phyloP scores from a whole-genome alignment of 495 filamentous ascomycete genomes.

The Penicillium desertorum region DNA sequence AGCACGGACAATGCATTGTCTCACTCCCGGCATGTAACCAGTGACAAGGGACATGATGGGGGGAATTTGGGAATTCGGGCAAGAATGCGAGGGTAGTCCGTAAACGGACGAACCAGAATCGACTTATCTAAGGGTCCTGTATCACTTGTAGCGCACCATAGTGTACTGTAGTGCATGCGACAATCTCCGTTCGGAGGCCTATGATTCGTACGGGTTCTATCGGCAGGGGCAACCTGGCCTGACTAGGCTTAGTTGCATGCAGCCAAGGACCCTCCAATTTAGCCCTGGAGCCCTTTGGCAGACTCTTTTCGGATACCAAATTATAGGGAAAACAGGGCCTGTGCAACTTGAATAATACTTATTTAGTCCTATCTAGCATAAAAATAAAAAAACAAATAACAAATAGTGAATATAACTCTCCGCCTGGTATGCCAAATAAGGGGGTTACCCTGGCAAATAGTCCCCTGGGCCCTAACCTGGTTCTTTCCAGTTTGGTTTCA shows the following conservation, averaged over 20 bases:
- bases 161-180: neutral
- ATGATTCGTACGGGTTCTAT: conserved; percentile 6
- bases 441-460: conserved; percentile 8
- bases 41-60: conserved; percentile 17
- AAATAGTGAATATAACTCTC: neutral
- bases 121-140: neutral
- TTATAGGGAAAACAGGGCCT: neutral
- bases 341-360: conserved; percentile 1
- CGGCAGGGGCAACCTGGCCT: conserved; percentile 3
- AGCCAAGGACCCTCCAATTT: conserved; percentile 13
- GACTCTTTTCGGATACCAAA: neutral
- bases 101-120: conserved; percentile 7
- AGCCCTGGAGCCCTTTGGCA: neutral
- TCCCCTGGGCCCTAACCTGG: neutral
- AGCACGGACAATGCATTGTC: conserved; percentile 7
- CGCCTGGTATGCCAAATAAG: conserved; percentile 5
- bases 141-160: too few relatives aligned
- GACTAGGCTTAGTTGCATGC: conserved; percentile 6
- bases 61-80: conserved; percentile 15
- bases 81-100: conserved; percentile 20
- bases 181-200: neutral
- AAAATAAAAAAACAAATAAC: neutral
- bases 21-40: conserved; percentile 21
- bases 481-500: neutral
- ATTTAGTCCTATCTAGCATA: too few relatives aligned